phyloP scores from a whole-genome alignment of 2,329 filamentous ascomycete genomes.

The Lizonia empirigonia region DNA sequence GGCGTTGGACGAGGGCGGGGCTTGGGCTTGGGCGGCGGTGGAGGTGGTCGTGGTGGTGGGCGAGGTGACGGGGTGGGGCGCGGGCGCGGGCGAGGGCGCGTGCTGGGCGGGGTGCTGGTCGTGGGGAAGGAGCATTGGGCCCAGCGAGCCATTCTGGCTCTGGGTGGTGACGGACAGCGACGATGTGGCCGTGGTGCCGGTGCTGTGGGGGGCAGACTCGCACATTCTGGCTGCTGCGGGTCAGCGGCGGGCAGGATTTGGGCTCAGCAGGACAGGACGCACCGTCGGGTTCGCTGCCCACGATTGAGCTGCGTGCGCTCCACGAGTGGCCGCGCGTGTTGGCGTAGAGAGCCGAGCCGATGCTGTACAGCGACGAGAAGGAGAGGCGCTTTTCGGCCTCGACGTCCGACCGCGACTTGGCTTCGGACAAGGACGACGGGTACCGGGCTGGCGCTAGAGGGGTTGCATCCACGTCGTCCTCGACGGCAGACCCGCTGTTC shows the following conservation, averaged over 20 bases:
- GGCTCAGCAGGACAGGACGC: constrained; percentile 1
- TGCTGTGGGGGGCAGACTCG: constrained; percentile 32
- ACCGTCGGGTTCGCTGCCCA: constrained; percentile 55
- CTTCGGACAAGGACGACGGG: constrained; percentile 54
- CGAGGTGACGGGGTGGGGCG: constrained; percentile 11
- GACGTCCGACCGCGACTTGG: constrained; percentile 53
- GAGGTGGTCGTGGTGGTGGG: constrained; percentile 25
- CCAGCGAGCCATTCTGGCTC: constrained; percentile 51
- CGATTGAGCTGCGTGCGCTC: constrained; percentile 54
- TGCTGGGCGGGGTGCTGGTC: constrained; percentile 27
- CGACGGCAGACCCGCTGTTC: constrained; percentile 52
- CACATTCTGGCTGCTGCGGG: constrained; percentile 35
- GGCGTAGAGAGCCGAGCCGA: constrained; percentile 63
- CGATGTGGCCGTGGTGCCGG: constrained; percentile 52
- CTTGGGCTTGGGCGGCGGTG: constrained; percentile 23
- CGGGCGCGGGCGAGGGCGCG: constrained; percentile 8
- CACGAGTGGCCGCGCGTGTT: constrained; percentile 59
- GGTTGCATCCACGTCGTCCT: constrained; percentile 57
- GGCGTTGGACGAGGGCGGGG: too few species aligned
- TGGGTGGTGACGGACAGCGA: constrained; percentile 52
- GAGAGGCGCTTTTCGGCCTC: constrained; percentile 68
- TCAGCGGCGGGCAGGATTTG: constrained; percentile 8
- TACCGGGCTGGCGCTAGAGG: constrained; percentile 25
- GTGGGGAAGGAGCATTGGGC: constrained; percentile 43
- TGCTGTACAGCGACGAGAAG: constrained; percentile 73